Percentiles rank a stretch among this genome's conserved stretches.
phyloP scores from a whole-genome alignment of 176 grass and related monocot genomes.

The Cocos nucifera region DNA sequence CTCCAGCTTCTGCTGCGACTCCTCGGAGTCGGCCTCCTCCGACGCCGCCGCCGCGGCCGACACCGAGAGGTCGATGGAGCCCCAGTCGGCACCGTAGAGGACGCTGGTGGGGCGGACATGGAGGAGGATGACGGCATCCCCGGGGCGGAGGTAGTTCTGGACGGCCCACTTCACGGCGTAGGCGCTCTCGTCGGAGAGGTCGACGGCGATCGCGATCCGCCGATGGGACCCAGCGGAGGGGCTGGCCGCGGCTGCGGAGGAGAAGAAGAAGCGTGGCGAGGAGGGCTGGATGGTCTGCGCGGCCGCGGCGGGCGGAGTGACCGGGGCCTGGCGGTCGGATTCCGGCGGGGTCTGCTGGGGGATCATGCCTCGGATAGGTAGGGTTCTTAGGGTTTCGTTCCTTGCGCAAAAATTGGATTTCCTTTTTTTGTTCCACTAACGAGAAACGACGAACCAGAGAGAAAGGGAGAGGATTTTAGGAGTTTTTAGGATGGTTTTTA shows the following conservation, averaged over 20 bases:
- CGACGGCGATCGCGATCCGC: constrained; percentile 89
- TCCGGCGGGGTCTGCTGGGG: constrained; percentile 24
- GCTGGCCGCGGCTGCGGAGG: constrained; percentile 27
- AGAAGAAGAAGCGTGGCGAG: constrained; percentile 81
- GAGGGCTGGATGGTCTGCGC: constrained; percentile 54
- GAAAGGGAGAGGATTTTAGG: background rate
- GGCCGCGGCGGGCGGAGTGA: constrained; percentile 39
- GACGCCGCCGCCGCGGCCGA: constrained; percentile 15
- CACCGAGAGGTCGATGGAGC: constrained; percentile 57
- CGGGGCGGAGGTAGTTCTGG: constrained; percentile 89
- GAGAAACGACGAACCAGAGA: background rate
- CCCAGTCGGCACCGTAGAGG: constrained; percentile 94
- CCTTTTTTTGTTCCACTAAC: too few species aligned
- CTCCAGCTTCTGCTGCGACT: constrained; percentile 60
- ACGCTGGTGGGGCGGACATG: constrained; percentile 83
- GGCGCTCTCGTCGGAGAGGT: constrained; percentile 80
- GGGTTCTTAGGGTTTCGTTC: constrained; percentile 11
- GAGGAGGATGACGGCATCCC: constrained; percentile 84
- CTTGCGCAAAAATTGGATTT: too few species aligned
- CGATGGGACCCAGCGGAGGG: constrained; percentile 47
- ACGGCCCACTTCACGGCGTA: constrained; percentile 76
- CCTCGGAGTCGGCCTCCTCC: constrained; percentile 37
- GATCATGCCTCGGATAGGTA: background rate
- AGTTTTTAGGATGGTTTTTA: too few species aligned
- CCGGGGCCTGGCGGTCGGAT: constrained; percentile 38